Conservation (phyloP, 2,329 filamentous ascomycete species). For the Colletotrichum siamense region DNA sequence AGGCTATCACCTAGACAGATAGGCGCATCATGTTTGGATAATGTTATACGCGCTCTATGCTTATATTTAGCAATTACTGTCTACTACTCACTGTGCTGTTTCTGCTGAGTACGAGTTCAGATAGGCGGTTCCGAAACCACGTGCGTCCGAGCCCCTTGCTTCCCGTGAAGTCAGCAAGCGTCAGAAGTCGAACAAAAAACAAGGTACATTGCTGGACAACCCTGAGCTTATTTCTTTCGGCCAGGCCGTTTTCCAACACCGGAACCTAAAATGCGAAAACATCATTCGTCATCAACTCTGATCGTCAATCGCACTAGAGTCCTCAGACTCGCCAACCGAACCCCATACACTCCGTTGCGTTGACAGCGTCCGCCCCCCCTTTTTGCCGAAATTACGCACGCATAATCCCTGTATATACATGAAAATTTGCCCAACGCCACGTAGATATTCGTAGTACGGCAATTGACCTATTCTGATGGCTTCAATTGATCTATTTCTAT, state of each 20-base stretch:
- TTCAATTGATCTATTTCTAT: too few species aligned
- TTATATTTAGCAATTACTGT: conserved; percentile 2
- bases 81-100: not conserved
- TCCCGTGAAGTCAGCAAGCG: not conserved
- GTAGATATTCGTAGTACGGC: too few species aligned
- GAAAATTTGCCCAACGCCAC: too few species aligned
- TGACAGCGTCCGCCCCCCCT: too few species aligned
- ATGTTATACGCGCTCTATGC: not conserved
- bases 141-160: not conserved
- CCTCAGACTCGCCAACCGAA: not conserved
- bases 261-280: not conserved
- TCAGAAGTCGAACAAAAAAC: not conserved
- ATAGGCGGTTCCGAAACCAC: not conserved
- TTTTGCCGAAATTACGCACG: too few species aligned
- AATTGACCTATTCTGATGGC: too few species aligned
- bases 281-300: not conserved
- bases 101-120: not conserved
- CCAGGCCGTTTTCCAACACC: not conserved
- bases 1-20: not conserved
- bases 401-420: too few species aligned
- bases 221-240: not conserved
- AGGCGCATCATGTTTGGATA: not conserved
- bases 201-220: not conserved
- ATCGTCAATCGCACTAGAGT: not conserved
- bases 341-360: too few species aligned